Base-by-base conservation (phyloP, 768 basidiomycete species). In the Lentinula aciculospora region DNA sequence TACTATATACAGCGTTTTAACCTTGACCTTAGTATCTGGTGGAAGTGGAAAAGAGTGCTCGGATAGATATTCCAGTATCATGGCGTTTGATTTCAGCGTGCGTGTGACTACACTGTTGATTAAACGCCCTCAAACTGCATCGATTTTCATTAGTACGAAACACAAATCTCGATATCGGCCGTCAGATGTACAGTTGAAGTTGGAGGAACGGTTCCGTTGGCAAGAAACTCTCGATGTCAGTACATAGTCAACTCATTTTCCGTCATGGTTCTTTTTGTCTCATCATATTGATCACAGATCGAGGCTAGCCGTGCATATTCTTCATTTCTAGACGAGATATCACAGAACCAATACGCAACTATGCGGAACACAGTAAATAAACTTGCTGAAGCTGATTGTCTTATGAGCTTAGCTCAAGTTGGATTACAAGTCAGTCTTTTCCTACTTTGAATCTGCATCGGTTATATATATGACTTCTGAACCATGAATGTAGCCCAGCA, bases 351-450 rank as follows among this genome's bases (percentile, higher is more conserved):
- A 62, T 95, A 96, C 64, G 80, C 77, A 4, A 62, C 86, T 7
- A 72, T 98, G 58, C 82, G 94, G 9, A 80, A 88, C 60, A 85
- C 80, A 5, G 85, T 94, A 21, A 84, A 89, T 63, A 87, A 90
- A 61, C 76, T 99, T 28, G 93, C 93, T 0, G 80, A 76, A 1
- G 87, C 88, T 25, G 94, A 99, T 72, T 97, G 95, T 67, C 74
- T 99, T 60, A 74, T 88, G 58, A 92, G 92, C 64, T 77, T 98
- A 13, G 89, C 94, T 0, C 81, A 81, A 45, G 86, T 94, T 3
- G 90, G 92, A 1, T 74, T 88, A 36, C 83, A 84, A 58, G 56
- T 57, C 19, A 47, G 42, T 42, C n/a, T n/a, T n/a, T n/a, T n/a
- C n/a, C 1, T 21, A 45, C 6, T 27, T 5, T 23, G 44, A 27